Evolutionary conservation across 2,329 filamentous ascomycete genomes (phyloP).

Genomic region (Arthrinium phaeospermum): DNA sequence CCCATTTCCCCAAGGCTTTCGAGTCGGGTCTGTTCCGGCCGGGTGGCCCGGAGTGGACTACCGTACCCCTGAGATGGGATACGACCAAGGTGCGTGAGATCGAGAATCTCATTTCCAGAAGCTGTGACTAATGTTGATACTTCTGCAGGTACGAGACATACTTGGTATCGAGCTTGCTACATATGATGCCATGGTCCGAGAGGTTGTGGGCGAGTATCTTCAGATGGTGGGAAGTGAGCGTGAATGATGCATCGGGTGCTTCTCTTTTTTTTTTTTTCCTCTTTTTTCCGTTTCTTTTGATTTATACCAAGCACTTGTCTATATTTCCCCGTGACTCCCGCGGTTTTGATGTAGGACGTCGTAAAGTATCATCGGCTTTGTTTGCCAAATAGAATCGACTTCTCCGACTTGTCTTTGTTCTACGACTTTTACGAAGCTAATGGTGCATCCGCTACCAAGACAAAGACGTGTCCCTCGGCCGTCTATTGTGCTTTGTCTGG

Average conservation of each 20-base stretch:
- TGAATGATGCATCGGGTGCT: not conserved
- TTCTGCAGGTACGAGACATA: constrained; percentile 4
- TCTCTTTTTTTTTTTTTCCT: not conserved
- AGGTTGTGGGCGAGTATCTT: constrained; percentile 17
- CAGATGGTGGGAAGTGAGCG: not conserved
- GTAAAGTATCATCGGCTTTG: not conserved
- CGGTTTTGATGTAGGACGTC: not conserved
- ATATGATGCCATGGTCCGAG: constrained; percentile 16
- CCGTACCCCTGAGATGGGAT: constrained; percentile 19
- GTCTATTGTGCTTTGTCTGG: not conserved
- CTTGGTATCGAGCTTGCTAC: constrained; percentile 13
- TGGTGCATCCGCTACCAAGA: not conserved
- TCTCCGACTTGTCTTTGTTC: not conserved
- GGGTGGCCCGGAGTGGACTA: not conserved
- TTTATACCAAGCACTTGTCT: too few species aligned
- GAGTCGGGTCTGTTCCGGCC: not conserved
- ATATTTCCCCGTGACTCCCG: not conserved
- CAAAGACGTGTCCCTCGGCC: not conserved
- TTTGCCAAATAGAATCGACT: not conserved
- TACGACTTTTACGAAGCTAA: too few species aligned
- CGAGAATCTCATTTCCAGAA: not conserved
- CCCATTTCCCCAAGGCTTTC: not conserved
- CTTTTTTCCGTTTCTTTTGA: not conserved
- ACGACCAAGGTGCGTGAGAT: not conserved
- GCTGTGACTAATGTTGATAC: not conserved